Conservation (phyloP, 2,329 filamentous ascomycete genomes). For the Coniochaeta ligniaria region DNA sequence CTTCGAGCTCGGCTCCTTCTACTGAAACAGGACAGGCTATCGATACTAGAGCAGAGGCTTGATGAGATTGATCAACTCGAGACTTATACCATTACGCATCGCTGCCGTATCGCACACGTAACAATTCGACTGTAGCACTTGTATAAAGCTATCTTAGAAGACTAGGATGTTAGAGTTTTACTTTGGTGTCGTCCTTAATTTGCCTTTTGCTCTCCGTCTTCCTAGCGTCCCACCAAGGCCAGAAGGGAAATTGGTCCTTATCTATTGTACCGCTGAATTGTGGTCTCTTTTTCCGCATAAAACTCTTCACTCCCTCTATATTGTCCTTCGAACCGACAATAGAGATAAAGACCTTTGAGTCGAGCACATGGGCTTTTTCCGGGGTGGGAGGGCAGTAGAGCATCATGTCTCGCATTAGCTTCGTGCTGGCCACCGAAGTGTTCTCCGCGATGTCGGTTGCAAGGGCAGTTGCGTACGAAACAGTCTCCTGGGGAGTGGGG, state of each 20-base stretch:
- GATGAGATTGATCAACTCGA: slow-evolving; percentile 18
- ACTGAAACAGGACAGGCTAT: slow-evolving; percentile 21
- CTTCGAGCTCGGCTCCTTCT: slow-evolving; percentile 21
- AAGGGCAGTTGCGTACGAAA: background rate
- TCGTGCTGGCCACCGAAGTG: background rate
- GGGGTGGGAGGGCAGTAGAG: background rate
- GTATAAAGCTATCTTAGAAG: background rate
- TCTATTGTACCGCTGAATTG: background rate
- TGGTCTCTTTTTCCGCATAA: background rate
- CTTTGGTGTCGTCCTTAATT: background rate
- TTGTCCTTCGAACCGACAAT: background rate
- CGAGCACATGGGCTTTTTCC: background rate
- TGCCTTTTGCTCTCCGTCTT: background rate
- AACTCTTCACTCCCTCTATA: background rate
- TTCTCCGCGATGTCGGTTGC: background rate
- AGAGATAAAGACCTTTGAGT: background rate
- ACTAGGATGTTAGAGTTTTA: background rate
- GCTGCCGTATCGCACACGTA: background rate
- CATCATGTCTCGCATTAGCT: background rate
- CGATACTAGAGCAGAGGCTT: slow-evolving; percentile 18
- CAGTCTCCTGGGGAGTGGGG: background rate
- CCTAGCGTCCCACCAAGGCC: background rate
- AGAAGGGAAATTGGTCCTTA: background rate
- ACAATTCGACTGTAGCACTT: background rate
- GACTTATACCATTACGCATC: slow-evolving; percentile 7